Base-by-base conservation (phyloP, 73 alveolate species). In the Paramecium caudatum region DNA sequence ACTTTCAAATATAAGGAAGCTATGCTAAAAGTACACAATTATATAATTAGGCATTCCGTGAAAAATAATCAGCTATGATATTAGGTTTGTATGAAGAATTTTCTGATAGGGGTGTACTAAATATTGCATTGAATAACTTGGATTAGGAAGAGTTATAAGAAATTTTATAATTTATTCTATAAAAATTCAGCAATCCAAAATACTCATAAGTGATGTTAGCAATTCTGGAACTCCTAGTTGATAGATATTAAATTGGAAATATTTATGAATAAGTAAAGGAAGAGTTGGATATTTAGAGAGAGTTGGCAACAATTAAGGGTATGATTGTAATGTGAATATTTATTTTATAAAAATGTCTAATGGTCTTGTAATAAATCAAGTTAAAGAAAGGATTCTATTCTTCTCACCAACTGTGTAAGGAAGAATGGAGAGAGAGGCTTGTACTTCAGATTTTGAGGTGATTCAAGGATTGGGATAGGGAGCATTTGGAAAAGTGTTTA, bases 401-500 rank as follows among this genome's bases (percentile, higher is more conserved):
- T 63, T 86, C 74, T 62, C 90, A 25, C 93, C 93, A 5, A 55
- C 84, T 4, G 93, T 86, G 3, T 63, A 86, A 69, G 93, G 93
- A 12, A 33, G 62, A 27, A 70, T 62, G 82, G 87, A 86, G 43
- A 86, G 93, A 15, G 93, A 86, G 33, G 62, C 84, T 12, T 62
- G 84, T 15, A 63, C 93, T 4, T 17, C 36, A 4, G 93, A 86
- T 19, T 86, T 86, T 0, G 83, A 86, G 43, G 88, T 86, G 10
- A 43, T 86, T 27, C 47, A 86, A 62, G 69, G 87, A 41, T 86
- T 86, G 25, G 93, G 93, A 27, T 62, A 86, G 36, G 95, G 95
- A 5, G 93, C 95, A 8, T 91, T 91, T 69, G 95, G 95, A 27
- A 91, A 84, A 46, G 91, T 91, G 30, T 82, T 65, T 15, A 49